Conservation (phyloP, 2,329 filamentous ascomycete genomes). For the Ceratocystiopsis minuta region DNA sequence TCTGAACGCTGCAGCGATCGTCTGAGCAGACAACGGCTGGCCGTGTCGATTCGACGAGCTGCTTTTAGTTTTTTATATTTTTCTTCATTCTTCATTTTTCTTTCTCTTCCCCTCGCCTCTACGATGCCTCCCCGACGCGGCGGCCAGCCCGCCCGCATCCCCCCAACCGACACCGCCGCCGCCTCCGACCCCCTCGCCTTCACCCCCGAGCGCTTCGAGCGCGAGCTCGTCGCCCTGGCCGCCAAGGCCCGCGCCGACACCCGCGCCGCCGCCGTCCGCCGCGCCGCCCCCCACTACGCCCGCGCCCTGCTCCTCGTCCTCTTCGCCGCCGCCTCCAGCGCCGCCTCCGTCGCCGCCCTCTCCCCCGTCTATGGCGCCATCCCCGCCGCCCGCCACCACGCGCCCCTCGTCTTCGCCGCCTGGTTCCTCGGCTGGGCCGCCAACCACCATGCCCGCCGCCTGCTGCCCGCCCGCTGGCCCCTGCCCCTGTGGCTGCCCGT, state of each 20-base stretch:
- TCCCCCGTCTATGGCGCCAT: constrained; percentile 82
- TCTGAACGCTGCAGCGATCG: not conserved
- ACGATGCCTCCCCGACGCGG: constrained; percentile 4
- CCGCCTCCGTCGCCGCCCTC: constrained; percentile 56
- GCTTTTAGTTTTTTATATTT: not conserved
- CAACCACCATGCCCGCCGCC: constrained; percentile 36
- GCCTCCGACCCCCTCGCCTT: constrained; percentile 16
- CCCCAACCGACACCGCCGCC: not conserved
- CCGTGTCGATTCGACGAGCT: constrained; percentile 3
- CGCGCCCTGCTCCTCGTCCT: constrained; percentile 27
- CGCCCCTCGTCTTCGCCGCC: constrained; percentile 43
- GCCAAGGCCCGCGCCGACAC: constrained; percentile 22
- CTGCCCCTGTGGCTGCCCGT: constrained; percentile 45
- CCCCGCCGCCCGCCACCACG: constrained; percentile 56
- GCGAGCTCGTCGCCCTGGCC: constrained; percentile 33
- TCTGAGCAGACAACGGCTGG: constrained; percentile 3
- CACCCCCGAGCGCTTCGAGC: constrained; percentile 34
- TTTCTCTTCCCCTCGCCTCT: not conserved
- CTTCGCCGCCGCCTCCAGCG: constrained; percentile 45
- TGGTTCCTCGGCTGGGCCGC: constrained; percentile 56
- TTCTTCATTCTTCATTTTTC: too few species aligned
- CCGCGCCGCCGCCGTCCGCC: constrained; percentile 15
- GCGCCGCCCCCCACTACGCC: constrained; percentile 24
- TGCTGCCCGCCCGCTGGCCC: constrained; percentile 27
- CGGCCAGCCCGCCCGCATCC: not conserved